Base-by-base conservation (phyloP, 352 stramenopile genomes). In the Aphanomyces invadans region DNA sequence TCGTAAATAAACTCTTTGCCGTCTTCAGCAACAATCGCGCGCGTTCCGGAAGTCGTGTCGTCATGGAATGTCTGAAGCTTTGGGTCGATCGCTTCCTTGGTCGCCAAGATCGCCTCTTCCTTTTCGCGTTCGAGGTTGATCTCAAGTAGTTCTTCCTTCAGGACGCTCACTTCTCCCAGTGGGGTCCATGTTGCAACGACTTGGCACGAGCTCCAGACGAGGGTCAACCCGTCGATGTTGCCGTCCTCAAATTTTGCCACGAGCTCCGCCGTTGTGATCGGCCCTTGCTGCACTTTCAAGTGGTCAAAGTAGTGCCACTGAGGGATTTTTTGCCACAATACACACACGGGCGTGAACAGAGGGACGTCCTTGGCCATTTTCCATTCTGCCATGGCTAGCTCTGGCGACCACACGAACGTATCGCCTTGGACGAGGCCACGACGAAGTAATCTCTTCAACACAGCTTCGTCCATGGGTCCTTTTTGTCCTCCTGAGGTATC, bases 61-160 rank as follows among this genome's bases (percentile, higher is more conserved):
- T 42, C 21, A 3, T 28, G 25, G 49, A 57, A 57, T 19, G 49
- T 57, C 29, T 57, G 49, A n/a, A 57, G 12, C 33, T 21, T 44
- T 12, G 60, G 60, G 28, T 67, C 60, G 39, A 90, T 51, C 1
- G 73, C 45, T n/a, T 63, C 64, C 17, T 79, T 48, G 12, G 79
- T 73, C 62, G 78, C 73, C 11, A 82, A 66, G 32, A 89, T 59
- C 55, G 84, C 71, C 15, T 71, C 70, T 46, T 88, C 74, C 1
- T 77, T 76, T 55, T 86, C 79, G 45, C 85, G 56, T 51, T 88
- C 80, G 26, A 80, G 74, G 29, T 87, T 88, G 21, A 78, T 79
- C 70, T 90, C 81, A 60, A 86, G 78, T 23, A 90, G 49, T 57
- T 88, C 86, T 69, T 89, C 78, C 60, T 88, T 88, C 23, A 90